Conservation (phyloP, 2,329 filamentous ascomycete species). For the Blastomyces gilchristii region DNA sequence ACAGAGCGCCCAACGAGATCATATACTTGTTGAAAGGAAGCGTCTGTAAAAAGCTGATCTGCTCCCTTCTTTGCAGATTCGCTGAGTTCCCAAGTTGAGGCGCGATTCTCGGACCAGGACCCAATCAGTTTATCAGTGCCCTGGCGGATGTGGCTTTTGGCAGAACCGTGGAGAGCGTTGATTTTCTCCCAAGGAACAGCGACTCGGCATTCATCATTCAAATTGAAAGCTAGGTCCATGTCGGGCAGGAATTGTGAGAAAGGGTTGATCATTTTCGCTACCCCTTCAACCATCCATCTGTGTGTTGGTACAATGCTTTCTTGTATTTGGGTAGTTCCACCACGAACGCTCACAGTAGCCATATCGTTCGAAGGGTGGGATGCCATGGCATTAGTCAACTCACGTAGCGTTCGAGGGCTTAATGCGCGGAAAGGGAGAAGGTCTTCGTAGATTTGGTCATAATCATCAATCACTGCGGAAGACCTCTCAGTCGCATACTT, state of each 20-base stretch:
- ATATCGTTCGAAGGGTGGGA: conserved; percentile 47
- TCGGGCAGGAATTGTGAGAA: conserved; percentile 49
- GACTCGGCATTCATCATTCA: conserved; percentile 52
- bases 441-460: conserved; percentile 49
- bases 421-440: conserved; percentile 47
- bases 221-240: conserved; percentile 54
- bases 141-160: conserved; percentile 11
- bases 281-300: conserved; percentile 49
- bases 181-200: conserved; percentile 43
- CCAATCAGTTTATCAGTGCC: conserved; percentile 19
- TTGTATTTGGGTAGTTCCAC: conserved; percentile 42
- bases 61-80: conserved; percentile 26
- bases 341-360: conserved; percentile 46
- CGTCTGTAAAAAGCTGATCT: conserved; percentile 32
- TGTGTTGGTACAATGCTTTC: conserved; percentile 46
- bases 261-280: conserved; percentile 43
- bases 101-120: conserved; percentile 31
- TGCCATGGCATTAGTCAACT: conserved; percentile 43
- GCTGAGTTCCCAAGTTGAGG: conserved; percentile 29
- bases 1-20: conserved; percentile 39
- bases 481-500: conserved; percentile 43
- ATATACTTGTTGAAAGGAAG: conserved; percentile 33
- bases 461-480: conserved; percentile 49
- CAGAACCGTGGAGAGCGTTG: conserved; percentile 26
- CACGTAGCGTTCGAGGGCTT: conserved; percentile 41